These are phyloP conservation scores for Silybum marianum DNA, from an alignment of 129 eudicot species.

Conservation along the genomic window DNA sequence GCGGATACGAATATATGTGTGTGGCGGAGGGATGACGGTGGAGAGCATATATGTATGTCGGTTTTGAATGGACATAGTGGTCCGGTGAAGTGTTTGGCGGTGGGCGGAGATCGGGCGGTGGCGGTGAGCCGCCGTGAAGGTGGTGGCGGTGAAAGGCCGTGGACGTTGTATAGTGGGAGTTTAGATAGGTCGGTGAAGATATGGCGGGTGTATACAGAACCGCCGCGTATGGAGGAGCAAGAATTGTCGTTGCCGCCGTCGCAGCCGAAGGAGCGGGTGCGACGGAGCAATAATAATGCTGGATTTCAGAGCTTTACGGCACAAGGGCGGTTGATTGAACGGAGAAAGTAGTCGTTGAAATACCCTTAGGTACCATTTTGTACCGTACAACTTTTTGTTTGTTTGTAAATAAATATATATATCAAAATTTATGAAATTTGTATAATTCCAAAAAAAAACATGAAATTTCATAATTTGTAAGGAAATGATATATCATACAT, in stretches of 20 bases:
- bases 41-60: conserved; percentile 56
- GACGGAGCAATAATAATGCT: conserved; percentile 1
- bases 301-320: conserved; percentile 24
- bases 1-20: conserved; percentile 74
- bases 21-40: conserved; percentile 71
- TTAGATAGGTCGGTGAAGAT: conserved; percentile 77
- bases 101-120: conserved; percentile 40
- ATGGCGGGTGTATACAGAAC: conserved; percentile 57
- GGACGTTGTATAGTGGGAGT: conserved; percentile 70
- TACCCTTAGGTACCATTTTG: too few relatives aligned
- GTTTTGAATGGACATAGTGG: conserved; percentile 80
- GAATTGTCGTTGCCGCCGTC: background rate
- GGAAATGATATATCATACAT: too few relatives aligned
- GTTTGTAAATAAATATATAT: background rate
- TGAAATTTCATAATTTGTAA: background rate
- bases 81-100: conserved; percentile 72
- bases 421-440: background rate
- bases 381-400: background rate
- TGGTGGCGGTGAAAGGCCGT: conserved; percentile 25
- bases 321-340: conserved; percentile 24
- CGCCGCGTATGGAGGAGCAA: background rate
- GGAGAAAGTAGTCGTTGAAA: conserved; percentile 17
- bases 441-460: background rate
- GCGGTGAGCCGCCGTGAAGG: background rate
- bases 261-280: conserved; percentile 10